Evolutionary conservation across 163 green algal species (phyloP).

Genomic region (Volvox carteri): DNA sequence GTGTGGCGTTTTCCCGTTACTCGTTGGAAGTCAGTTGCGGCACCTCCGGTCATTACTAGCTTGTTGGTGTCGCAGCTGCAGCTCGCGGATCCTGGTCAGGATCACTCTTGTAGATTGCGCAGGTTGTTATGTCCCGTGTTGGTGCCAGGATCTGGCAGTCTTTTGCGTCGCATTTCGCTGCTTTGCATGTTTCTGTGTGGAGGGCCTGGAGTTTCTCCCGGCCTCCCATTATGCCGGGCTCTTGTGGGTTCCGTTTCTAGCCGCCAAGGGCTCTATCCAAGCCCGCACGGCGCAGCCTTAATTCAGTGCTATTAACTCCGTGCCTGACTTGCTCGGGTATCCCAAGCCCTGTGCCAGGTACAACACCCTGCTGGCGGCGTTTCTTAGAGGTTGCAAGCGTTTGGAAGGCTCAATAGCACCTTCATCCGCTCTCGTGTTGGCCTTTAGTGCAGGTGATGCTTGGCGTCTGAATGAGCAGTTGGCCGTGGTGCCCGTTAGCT

Average conservation of each 20-base stretch:
- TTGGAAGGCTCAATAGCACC: background rate
- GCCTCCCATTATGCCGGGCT: background rate
- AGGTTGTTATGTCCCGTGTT: too few relatives aligned
- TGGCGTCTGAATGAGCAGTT: background rate
- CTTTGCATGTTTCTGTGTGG: slow-evolving; percentile 32
- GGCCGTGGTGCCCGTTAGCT: background rate
- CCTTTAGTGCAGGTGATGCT: too few relatives aligned
- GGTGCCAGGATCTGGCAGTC: too few relatives aligned
- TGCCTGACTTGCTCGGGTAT: background rate
- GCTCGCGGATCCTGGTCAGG: background rate
- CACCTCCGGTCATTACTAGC: background rate
- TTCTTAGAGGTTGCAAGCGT: slow-evolving; percentile 15
- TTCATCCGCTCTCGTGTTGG: too few relatives aligned
- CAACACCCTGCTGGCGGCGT: background rate
- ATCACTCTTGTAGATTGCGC: too few relatives aligned
- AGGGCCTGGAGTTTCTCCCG: slow-evolving; percentile 7
- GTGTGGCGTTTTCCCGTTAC: background rate
- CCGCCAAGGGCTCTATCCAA: too few relatives aligned
- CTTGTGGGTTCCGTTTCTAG: too few relatives aligned
- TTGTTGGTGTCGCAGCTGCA: background rate
- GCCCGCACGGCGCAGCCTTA: too few relatives aligned
- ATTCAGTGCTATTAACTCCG: too few relatives aligned
- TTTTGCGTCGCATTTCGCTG: slow-evolving; percentile 1
- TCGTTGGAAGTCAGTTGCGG: background rate
- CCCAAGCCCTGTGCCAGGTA: background rate